A percentile compares a stretch with the other conserved stretches of the same genome.
Evolutionary conservation across 2,329 filamentous ascomycete genomes (phyloP).

Genomic region (Talaromyces sp.): DNA sequence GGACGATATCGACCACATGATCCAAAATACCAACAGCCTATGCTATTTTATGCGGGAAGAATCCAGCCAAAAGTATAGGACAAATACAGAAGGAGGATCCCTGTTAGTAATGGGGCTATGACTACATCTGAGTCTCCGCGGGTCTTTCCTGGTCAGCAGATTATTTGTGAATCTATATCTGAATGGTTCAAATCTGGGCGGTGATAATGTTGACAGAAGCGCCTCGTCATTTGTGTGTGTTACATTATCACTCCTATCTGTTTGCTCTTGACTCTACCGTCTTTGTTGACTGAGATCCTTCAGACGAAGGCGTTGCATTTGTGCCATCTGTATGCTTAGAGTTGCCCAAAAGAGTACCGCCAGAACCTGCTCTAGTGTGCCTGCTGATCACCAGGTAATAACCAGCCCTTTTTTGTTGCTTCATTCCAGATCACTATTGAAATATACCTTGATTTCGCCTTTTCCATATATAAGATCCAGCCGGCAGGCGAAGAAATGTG

Average conservation of each 20-base stretch:
- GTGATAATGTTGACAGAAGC: not conserved
- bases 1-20: not conserved
- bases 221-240: not conserved
- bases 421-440: not conserved
- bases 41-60: not conserved
- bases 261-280: not conserved
- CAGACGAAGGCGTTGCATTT: not conserved
- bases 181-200: not conserved
- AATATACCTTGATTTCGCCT: not conserved
- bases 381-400: not conserved
- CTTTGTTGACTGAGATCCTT: conserved; percentile 3
- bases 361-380: not conserved
- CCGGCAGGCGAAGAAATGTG: too few species aligned
- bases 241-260: not conserved
- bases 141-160: not conserved
- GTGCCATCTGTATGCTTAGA: not conserved
- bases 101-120: not conserved
- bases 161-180: not conserved
- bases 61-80: not conserved
- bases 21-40: not conserved
- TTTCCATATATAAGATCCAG: too few species aligned
- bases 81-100: not conserved
- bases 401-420: not conserved
- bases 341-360: not conserved
- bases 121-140: not conserved